Evolutionary conservation across 257 asterid genomes (phyloP), one percentile per base, ranked within the genome.

Genomic region (Scutellaria barbata): DNA sequence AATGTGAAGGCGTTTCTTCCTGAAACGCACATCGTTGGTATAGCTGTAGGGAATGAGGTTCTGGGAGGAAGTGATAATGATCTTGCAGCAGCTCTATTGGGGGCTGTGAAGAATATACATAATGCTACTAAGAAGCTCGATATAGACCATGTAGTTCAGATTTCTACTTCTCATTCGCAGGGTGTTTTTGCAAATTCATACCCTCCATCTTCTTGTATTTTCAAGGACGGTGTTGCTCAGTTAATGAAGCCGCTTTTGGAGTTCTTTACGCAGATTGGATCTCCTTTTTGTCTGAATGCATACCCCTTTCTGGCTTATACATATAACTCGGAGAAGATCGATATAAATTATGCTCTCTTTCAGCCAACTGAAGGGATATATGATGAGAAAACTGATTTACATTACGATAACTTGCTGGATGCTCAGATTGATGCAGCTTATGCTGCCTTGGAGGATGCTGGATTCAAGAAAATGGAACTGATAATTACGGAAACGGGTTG

Each of bases 391-490:
- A 80, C 92, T 1, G 69, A 78, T 68, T 83, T 95, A 68, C 93
- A 83, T 80, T 95, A 95, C 60, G 98, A 92, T 75, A 95, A 95
- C 86, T 43, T 95, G 90, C 90, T 95, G 5, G 99, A 95, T 73
- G 99, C 99, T 69, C 99, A 89, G 81, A 88, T 95, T 47, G 98
- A 95, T 74, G 95, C 99, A 18, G 95, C 97, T 48, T 95, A 92
- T 79, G 97, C 83, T 46, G 99, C 99, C 17, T 65, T 95, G 71
- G 97, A 92, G 63, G 81, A 81, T 59, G 95, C 92, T 4, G 97
- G 98, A 7, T 85, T 74, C 72, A 75, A 69, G 40, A 85, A 86
- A 55, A 92, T 95, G 97, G 98, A 95, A 71, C 95, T 95, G 61
- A 86, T 95, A 51, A 77, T 95, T 51, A 92, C 99, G 0, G 99